Conservation (phyloP, 1,284 basidiomycete species). For the Sanghuangporus sanghuang region DNA sequence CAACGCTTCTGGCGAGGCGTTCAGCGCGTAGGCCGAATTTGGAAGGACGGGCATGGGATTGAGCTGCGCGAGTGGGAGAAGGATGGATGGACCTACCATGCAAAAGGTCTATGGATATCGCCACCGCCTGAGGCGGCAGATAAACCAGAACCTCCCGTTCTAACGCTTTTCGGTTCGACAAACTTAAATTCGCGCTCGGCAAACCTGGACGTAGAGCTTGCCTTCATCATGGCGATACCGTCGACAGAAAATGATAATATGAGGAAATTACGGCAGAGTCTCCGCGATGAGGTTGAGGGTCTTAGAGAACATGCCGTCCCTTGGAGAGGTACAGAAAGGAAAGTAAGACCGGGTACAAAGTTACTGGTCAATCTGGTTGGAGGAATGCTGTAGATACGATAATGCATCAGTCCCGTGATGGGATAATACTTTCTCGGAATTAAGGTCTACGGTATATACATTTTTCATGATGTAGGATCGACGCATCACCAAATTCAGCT, state of each 20-base stretch:
- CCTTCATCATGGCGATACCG: constrained; percentile 78
- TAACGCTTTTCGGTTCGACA: constrained; percentile 92
- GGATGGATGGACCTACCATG: constrained; percentile 97
- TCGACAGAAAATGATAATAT: constrained; percentile 25
- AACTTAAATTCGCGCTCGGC: constrained; percentile 93
- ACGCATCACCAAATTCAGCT: too few species aligned
- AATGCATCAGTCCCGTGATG: not conserved
- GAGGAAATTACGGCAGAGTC: constrained; percentile 29
- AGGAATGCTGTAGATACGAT: constrained; percentile 54
- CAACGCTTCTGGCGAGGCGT: constrained; percentile 78
- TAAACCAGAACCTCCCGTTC: constrained; percentile 44
- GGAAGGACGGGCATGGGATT: constrained; percentile 48
- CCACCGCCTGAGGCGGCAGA: constrained; percentile 31
- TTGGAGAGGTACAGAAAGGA: constrained; percentile 61
- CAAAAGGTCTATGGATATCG: constrained; percentile 93
- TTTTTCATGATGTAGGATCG: too few species aligned
- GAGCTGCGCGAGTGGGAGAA: constrained; percentile 64
- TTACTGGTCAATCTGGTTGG: constrained; percentile 59
- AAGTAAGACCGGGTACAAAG: constrained; percentile 67
- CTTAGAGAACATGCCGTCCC: constrained; percentile 42
- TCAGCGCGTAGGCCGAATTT: constrained; percentile 42
- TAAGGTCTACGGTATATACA: too few species aligned
- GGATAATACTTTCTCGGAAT: too few species aligned
- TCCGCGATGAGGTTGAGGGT: constrained; percentile 41
- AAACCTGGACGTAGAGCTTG: constrained; percentile 89